phyloP scores from a whole-genome alignment of 2,329 filamentous ascomycete species.

The Mollisiaceae sp. region DNA sequence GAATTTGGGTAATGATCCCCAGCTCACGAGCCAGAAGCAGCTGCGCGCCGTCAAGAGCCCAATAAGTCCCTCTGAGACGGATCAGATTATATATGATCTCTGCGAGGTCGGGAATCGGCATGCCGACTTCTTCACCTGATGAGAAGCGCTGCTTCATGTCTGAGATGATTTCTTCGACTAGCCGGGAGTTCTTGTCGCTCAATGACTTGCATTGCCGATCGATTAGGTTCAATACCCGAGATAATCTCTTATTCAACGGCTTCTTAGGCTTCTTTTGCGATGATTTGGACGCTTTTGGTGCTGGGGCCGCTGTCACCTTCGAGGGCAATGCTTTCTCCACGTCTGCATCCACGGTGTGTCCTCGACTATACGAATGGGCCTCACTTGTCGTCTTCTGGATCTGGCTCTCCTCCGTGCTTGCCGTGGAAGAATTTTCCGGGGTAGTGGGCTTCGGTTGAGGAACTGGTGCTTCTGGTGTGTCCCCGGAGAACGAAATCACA shows the following conservation, averaged over 20 bases:
- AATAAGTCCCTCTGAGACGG: neutral
- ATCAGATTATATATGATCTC: neutral
- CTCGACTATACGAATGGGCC: too few relatives aligned
- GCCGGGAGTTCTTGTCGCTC: neutral
- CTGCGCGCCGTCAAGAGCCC: slow-evolving; percentile 11
- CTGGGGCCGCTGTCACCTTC: neutral
- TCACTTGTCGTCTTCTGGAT: neutral
- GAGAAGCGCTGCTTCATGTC: neutral
- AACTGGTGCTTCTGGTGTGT: neutral
- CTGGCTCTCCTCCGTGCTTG: neutral
- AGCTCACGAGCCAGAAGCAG: slow-evolving; percentile 5
- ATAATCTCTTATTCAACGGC: neutral
- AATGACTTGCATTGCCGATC: neutral
- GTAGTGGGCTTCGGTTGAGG: neutral
- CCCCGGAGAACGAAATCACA: slow-evolving; percentile 8
- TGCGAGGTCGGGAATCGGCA: neutral
- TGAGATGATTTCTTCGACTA: neutral
- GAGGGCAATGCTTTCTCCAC: neutral
- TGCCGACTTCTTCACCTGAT: neutral
- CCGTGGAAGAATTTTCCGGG: neutral
- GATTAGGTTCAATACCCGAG: neutral
- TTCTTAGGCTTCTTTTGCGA: neutral
- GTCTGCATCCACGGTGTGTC: neutral
- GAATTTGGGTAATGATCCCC: slow-evolving; percentile 3
- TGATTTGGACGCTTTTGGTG: neutral